Conservation (phyloP, 108 stramenopile species). For the Discostella stelligeroides region DNA sequence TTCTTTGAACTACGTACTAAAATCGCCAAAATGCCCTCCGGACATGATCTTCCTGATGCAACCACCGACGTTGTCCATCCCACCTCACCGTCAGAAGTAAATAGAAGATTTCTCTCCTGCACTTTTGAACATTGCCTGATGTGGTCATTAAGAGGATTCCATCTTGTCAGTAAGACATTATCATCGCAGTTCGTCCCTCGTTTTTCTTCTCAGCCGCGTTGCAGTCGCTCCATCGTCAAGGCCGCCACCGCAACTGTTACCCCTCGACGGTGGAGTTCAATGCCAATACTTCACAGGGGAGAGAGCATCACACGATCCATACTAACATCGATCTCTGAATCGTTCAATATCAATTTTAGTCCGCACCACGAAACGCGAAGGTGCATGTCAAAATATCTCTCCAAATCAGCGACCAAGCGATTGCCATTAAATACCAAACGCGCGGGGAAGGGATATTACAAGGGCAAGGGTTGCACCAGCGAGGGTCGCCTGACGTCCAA, state of each 20-base stretch:
- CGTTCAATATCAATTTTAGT: constrained; percentile 1
- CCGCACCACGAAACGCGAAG: constrained; percentile 51
- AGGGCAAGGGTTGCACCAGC: constrained; percentile 85
- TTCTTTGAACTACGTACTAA: too few species aligned
- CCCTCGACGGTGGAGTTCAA: neutral
- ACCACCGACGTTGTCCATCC: neutral
- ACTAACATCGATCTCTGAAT: neutral
- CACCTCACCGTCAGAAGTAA: neutral
- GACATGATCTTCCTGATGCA: too few species aligned
- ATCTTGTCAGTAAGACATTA: constrained; percentile 9
- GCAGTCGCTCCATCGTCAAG: neutral
- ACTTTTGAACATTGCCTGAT: neutral
- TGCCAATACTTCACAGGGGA: neutral
- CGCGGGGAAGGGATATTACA: constrained; percentile 86
- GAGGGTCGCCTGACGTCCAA: constrained; percentile 76
- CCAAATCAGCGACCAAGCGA: constrained; percentile 79
- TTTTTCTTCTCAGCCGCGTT: neutral
- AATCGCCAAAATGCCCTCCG: too few species aligned
- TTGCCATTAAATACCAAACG: constrained; percentile 80
- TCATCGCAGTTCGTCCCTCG: neutral
- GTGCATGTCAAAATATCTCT: constrained; percentile 80
- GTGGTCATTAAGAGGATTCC: constrained; percentile 20
- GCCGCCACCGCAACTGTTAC: neutral
- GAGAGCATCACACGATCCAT: neutral
- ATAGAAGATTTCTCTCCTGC: neutral